Base-by-base conservation (phyloP, 2,329 filamentous ascomycete genomes). In the Fusarium chlamydosporum region DNA sequence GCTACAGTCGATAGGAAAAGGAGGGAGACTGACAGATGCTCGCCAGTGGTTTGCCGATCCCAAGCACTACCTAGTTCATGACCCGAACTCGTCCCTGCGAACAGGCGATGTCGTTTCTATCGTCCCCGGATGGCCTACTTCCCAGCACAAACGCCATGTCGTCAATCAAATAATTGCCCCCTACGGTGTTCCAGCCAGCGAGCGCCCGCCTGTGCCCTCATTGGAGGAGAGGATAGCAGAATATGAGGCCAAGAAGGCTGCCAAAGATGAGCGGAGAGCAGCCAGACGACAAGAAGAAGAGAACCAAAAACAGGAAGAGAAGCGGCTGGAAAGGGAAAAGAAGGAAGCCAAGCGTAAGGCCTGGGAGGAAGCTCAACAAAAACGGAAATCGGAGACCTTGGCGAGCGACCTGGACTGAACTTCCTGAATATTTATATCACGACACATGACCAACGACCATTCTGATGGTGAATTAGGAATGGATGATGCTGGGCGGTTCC, bases 41-140 rank as follows among this genome's bases (percentile, higher is more conserved):
- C 18, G n/a, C 31, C 85, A 82, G 80, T 81, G 77, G 81, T 94
- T 91, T 78, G 86, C 89, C 74, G 82, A 85, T 43, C 86, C 87
- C 23, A 83, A 85, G 68, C 86, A 88, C 70, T 86, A 91, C 76
- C 87, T 95, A 31, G 92, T 94, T 37, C 91, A 93, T 82, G 92
- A 96, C 79, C 92, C 92, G 29, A 88, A 88, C 78, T 87, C 89
- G 71, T 93, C 91, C 27, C 85, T 94, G 37, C 85, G 89, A 60
- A 86, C 86, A 51, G 92, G 92, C 75, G 92, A 96, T 77, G 87
- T 95, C 4, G 88, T 96, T 29, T 85, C 88, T 66, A 92, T 95
- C 72, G 83, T 84, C 9, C 85, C 88, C 7, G 89, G 89, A 58
- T 89, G 86, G 85, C 87, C 88, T 53, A 87, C 86, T 8, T 89